These are phyloP conservation scores for Yamadazyma songkhlaensis DNA, from an alignment of 1,139 yeast species.

Conservation along the genomic window DNA sequence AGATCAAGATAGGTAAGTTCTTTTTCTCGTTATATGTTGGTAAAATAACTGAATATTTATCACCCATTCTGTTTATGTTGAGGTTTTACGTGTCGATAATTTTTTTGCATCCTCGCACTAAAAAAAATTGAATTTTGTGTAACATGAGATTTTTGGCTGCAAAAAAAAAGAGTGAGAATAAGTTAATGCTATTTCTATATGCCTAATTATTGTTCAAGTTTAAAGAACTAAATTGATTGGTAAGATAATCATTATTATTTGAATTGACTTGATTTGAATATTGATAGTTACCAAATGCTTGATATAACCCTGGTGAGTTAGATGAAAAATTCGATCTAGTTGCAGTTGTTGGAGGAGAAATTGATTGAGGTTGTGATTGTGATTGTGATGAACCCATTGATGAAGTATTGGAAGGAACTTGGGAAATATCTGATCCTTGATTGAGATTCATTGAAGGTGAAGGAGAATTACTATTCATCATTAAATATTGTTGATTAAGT, in stretches of 20 bases:
- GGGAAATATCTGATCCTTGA: slow-evolving; percentile 9
- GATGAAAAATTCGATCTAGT: slow-evolving; percentile 17
- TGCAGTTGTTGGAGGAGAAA: slow-evolving; percentile 12
- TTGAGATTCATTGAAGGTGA: background rate
- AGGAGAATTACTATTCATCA: slow-evolving; percentile 11
- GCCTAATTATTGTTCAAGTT: slow-evolving; percentile 23
- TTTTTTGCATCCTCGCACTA: background rate
- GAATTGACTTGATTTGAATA: slow-evolving; percentile 5
- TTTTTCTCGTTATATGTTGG: slow-evolving; percentile 79
- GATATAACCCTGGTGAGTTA: slow-evolving; percentile 27
- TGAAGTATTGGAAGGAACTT: slow-evolving; percentile 7
- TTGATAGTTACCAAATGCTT: slow-evolving; percentile 16
- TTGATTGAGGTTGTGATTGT: slow-evolving; percentile 8
- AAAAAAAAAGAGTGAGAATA: background rate
- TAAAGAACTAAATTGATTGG: slow-evolving; percentile 33
- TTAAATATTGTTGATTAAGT: slow-evolving; percentile 17
- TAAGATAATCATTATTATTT: slow-evolving; percentile 4
- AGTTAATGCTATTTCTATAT: background rate
- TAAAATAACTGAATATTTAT: slow-evolving; percentile 72
- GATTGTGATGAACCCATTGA: slow-evolving; percentile 8
- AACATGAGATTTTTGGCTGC: background rate
- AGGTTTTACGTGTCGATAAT: slow-evolving; percentile 5
- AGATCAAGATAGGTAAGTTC: slow-evolving; percentile 68
- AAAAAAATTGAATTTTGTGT: background rate
- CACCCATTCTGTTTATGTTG: slow-evolving; percentile 3